Base-by-base conservation (phyloP, 1,284 basidiomycete genomes). In the Boletus mariae region DNA sequence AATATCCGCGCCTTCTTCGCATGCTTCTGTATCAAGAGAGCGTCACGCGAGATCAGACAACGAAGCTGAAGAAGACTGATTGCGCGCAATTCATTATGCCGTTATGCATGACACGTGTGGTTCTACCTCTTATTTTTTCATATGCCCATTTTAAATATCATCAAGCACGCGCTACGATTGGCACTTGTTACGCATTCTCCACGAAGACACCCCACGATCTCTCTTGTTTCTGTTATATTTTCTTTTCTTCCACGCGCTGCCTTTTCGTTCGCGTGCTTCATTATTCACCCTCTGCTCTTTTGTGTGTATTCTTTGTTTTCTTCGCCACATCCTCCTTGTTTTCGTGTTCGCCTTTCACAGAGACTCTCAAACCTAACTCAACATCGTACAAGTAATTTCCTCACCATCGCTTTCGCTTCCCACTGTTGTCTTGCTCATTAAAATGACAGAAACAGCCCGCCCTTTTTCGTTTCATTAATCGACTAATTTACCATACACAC, bases 191-290 rank as follows among this genome's bases (percentile, higher is more conserved):
- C 58, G 64, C 57, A 49, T 46, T 15, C 48, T 47, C 46, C 56
- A 66, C 55, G 66, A 70, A 57, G n/a, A 49, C 56, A 45, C 46
- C 42, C 61, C 56, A 68, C 49, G 67, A 65, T 55, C 44, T 54
- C 44, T 34, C 23, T 29, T 15, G 28, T 9, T 11, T 20, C 29
- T 13, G 7, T 8, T 32, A 23, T 34, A 13, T 29, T 20, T 38
- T 10, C 8, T n/a, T 11, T 38, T 6, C 6, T 38, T 7, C 17
- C 13, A 3, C 13, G 32, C 34, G n/a, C 31, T 38, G 32, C 7
- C 12, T 48, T 41, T 53, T 20, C 4, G 17, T 26, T 9, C 15
- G 46, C 47, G 44, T 60, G 49, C 47, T 29, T 51, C 37, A 29
- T 17, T 13, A 11, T 12, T 47, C 12, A 13, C 11, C 11, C 44